Base-by-base conservation (phyloP, 2,329 filamentous ascomycete species). In the Colletotrichum simmondsii region DNA sequence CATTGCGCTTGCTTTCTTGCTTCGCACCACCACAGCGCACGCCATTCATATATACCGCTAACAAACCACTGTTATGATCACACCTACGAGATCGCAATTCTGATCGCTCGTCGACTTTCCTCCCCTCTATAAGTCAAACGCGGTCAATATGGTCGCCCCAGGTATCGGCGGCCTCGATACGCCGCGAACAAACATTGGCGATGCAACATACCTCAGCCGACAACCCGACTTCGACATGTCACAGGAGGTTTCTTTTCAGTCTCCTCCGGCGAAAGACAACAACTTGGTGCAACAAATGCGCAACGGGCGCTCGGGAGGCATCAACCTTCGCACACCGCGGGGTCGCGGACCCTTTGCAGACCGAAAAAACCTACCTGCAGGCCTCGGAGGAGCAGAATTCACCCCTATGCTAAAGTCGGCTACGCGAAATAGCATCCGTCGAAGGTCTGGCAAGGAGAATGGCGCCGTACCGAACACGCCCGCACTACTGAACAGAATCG, bases 361-460 rank as follows among this genome's bases (percentile, higher is more conserved):
- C 81, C 89, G 91, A 76, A 90, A 90, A 78, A 97, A 95, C 78
- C 86, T 95, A 26, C 93, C 92, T 26, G 86, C 87, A 49, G 88
- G 89, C 75, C 84, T 92, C 54, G 89, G 87, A 57, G 90, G 90
- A 66, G 92, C 92, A 77, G 97, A 99, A 79, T 99, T 99, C 81
- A 99, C 97, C 0, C 97, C 97, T 0, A 86, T 99, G 77, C 90
- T 99, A 80, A 98, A 97, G 83, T 95, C 86, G 28, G 91, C 89
- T n/a, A 92, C 90, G 79, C 88, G 85, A 87, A 95, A 87, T 86
- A 95, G 86, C 88, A 93, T 86, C 85, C 92, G 86, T 82, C 89
- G 84, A 74, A 83, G 76, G 80, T 84, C 80, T 76, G 90, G 89
- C 80, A 93, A 89, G 81, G 90, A 89, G 83, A 93, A 91, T 82